Evolutionary conservation across 164 flowering plant species (phyloP), one percentile per base, ranked within the genome.

Genomic region (Cinnamomum chago): DNA sequence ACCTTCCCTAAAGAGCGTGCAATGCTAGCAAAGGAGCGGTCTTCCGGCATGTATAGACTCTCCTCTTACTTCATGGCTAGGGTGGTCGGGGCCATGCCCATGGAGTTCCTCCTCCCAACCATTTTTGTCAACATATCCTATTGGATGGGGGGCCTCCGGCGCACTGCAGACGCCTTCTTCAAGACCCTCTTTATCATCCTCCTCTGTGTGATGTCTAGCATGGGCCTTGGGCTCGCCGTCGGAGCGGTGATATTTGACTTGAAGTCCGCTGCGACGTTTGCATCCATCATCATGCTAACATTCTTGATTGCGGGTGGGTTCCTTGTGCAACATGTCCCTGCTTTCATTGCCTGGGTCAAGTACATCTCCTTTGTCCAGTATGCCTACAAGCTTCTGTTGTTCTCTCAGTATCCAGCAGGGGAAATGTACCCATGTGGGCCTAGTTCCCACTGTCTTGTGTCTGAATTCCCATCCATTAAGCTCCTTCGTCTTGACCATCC

Each of bases 71-170:
- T 90, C 85, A 79, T 90, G 76, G 76, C 97, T 3, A 70, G 83
- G 51, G 78, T 72, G 1, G 72, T 81, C 0, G 87, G 87, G 1
- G 97, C 90, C 72, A 84, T 90, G 11, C 97, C 95, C 0, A 88
- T 94, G 93, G 93, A 88, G 76, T 91, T 94, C 2, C 80, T 85
- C 67, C 95, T 90, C 12, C 98, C 98, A 9, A 85, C 94, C 4
- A 18, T 82, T 5, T 92, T 86, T 50, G 58, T 86, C 22, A 77
- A 73, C 71, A 82, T 90, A 67, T 79, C 88, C 1, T 92, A 93
- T 51, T 92, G 88, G 88, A 90, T 90, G 97, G 89, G 86, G 2
- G 97, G 97, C 3, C 84, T 94, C 3, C 88, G 84, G 72, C 81
- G 81, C 20, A 65, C 73, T 0, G 58, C 80, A 0, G 52, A 7